These are phyloP conservation scores for Cladosporium sp. DNA, from an alignment of 2,329 filamentous ascomycete genomes.

Conservation along the genomic window DNA sequence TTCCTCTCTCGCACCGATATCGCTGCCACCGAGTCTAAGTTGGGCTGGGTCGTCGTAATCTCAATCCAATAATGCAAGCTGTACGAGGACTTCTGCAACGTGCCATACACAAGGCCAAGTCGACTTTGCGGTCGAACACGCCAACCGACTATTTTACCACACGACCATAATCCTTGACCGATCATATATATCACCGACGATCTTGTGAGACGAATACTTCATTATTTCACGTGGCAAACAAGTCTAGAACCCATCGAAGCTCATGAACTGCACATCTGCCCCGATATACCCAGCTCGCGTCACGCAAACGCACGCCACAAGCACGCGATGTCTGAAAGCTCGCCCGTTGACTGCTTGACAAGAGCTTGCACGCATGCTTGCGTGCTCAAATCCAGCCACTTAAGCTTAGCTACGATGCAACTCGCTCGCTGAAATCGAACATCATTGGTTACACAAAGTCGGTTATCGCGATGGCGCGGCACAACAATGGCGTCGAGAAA, in stretches of 20 bases:
- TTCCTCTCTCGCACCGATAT: not conserved
- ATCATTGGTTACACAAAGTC: not conserved
- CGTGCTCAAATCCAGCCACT: not conserved
- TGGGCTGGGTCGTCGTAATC: not conserved
- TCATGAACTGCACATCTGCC: not conserved
- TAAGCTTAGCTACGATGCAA: not conserved
- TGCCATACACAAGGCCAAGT: too few species aligned
- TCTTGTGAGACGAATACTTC: not conserved
- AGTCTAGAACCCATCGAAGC: not conserved
- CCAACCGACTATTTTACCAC: not conserved
- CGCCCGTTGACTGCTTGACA: not conserved
- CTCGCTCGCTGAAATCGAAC: too few species aligned
- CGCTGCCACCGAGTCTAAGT: not conserved
- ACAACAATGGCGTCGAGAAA: not conserved
- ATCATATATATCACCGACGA: not conserved
- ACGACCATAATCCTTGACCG: not conserved
- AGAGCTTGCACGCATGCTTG: not conserved
- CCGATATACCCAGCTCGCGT: not conserved
- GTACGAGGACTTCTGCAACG: not conserved
- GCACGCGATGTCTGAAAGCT: not conserved
- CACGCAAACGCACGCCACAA: not conserved
- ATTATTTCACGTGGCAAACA: not conserved
- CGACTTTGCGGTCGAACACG: not conserved
- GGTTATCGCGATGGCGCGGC: slow-evolving; percentile 45
- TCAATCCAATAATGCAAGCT: not conserved